Evolutionary conservation across 2,329 filamentous ascomycete species (phyloP).

Genomic region (Aspergillus ochraceus): DNA sequence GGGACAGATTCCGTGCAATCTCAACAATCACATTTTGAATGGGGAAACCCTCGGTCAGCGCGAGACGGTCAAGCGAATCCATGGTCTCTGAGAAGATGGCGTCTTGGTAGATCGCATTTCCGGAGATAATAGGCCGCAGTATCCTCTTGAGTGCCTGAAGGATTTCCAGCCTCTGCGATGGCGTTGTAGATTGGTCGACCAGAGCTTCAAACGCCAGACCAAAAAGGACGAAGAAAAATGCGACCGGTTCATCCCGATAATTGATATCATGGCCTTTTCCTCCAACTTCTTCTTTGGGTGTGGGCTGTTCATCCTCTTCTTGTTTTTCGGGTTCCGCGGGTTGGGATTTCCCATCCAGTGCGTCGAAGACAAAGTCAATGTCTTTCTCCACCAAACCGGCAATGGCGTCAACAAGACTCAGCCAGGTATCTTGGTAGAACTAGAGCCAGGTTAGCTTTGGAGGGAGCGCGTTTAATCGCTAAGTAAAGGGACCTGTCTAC

Average conservation of each 20-base stretch:
- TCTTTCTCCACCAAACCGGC: slow-evolving; percentile 96
- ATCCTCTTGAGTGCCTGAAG: slow-evolving; percentile 93
- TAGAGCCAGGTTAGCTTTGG: slow-evolving; percentile 23
- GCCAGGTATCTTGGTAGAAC: slow-evolving; percentile 97
- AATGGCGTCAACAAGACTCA: slow-evolving; percentile 95
- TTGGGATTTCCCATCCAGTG: slow-evolving; percentile 76
- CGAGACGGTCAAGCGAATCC: slow-evolving; percentile 88
- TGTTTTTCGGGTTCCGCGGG: slow-evolving; percentile 29
- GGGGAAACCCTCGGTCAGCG: slow-evolving; percentile 83
- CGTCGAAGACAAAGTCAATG: slow-evolving; percentile 96
- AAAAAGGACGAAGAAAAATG: slow-evolving; percentile 98
- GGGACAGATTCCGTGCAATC: slow-evolving; percentile 84
- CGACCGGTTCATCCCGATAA: slow-evolving; percentile 94
- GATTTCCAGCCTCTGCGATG: slow-evolving; percentile 82
- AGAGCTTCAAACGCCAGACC: slow-evolving; percentile 95
- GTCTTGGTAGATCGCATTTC: slow-evolving; percentile 93
- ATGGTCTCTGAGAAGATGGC: slow-evolving; percentile 96
- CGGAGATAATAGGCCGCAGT: slow-evolving; percentile 86
- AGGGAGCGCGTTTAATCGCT: neutral
- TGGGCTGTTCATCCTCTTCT: slow-evolving; percentile 16
- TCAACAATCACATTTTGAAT: slow-evolving; percentile 92
- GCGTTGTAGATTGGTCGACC: slow-evolving; percentile 73
- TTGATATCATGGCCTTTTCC: slow-evolving; percentile 80
- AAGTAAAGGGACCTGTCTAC: slow-evolving; percentile 32
- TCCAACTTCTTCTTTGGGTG: slow-evolving; percentile 27